Evolutionary conservation across 2,329 filamentous ascomycete species (phyloP).

Genomic region (Arthrinium phaeospermum): DNA sequence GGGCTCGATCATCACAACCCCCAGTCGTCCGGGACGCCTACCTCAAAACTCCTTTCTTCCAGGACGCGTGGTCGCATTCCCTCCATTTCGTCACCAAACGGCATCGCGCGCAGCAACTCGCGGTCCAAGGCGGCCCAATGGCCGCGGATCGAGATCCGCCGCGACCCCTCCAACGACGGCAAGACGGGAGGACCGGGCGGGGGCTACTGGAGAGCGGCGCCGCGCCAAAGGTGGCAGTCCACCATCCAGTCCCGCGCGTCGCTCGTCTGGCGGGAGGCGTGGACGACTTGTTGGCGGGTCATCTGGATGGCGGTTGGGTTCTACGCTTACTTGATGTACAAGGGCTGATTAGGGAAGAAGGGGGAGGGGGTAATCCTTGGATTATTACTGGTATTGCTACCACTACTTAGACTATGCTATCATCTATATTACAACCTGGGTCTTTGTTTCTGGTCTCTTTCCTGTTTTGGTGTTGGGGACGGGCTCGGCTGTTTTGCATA

Average conservation of each 20-base stretch:
- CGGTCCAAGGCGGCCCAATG: slow-evolving; percentile 18
- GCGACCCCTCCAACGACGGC: slow-evolving; percentile 51
- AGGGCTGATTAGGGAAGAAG: slow-evolving; percentile 51
- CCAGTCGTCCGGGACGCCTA: slow-evolving; percentile 41
- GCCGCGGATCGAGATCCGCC: slow-evolving; percentile 58
- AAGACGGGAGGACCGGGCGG: slow-evolving; percentile 34
- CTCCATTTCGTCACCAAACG: slow-evolving; percentile 30
- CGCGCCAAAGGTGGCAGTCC: slow-evolving; percentile 26
- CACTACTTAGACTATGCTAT: background rate
- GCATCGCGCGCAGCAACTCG: slow-evolving; percentile 31
- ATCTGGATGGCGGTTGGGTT: slow-evolving; percentile 66
- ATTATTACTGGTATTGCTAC: background rate
- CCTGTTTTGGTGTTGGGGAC: background rate
- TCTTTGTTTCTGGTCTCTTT: background rate
- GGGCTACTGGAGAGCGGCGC: slow-evolving; percentile 35
- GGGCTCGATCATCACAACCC: slow-evolving; percentile 30
- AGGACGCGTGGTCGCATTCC: slow-evolving; percentile 36
- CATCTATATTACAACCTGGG: background rate
- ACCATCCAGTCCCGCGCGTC: slow-evolving; percentile 38
- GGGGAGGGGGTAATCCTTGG: background rate
- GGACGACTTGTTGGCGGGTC: slow-evolving; percentile 66
- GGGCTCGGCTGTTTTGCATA: background rate
- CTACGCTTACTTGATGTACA: slow-evolving; percentile 71
- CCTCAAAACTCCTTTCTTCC: slow-evolving; percentile 41
- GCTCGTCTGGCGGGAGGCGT: slow-evolving; percentile 64